Base-by-base conservation (phyloP, 2,329 filamentous ascomycete genomes). In the Ceratocystis cubensis region DNA sequence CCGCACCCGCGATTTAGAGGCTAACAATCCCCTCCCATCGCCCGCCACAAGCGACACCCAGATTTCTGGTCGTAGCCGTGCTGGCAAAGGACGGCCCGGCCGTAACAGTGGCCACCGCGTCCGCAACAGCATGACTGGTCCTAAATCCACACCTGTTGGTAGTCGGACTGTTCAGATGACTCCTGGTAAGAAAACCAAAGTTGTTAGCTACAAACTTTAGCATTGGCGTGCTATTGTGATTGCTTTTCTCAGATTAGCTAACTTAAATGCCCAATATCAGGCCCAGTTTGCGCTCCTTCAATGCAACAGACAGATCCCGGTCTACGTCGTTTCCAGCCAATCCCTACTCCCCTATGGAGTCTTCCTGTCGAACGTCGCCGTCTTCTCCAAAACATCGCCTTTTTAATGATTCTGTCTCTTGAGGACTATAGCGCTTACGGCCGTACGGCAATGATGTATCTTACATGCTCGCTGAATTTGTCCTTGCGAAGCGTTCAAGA, bases 401-500 rank as follows among this genome's bases (percentile, higher is more conserved):
- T 95, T 0, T 78, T 96, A 2, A 78, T 94, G 30, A 72, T 92
- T 5, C 76, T 96, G 1, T 91, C 88, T 1, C 77, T 95, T 15
- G 86, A 94, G 72, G 84, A 88, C 69, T 96, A 94, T 74, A 84
- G 81, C 53, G 84, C 88, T 3, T 86, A 89, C 71, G 88, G 89
- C 2, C 83, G 89, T 13, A 79, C 89, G 1, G 77, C 94, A 22
- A 79, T 96, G 64, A 77, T 91, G 17, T 81, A 88, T 70, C 74
- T 93, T 50, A 80, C 88, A 1, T 87, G 86, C 1, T 89, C 88
- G 5, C 77, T 96, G 8, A 80, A 84, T n/a, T 76, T 96, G 30
- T 81, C 87, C 0, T 75, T 86, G 28, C 80, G 81, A 44, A 76
- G 85, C 2, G 79, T 94, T 10, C 82, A 85, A 45, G 81, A 86